Conservation (phyloP, 1,139 yeast species). For the Pneumocystis sp. region DNA sequence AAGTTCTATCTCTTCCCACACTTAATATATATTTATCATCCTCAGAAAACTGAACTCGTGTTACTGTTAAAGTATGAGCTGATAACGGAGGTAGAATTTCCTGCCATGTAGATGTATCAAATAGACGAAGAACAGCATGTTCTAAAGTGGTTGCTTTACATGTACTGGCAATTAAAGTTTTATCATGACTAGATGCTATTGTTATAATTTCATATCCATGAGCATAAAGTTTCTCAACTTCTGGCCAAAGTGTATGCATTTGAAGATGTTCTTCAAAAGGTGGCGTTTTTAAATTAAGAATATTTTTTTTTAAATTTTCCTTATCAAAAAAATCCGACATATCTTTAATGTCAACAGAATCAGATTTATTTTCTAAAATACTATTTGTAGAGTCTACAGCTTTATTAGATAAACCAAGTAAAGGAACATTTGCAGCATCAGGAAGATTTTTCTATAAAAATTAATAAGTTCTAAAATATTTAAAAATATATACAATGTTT, state of each 20-base stretch:
- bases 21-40: conserved; percentile 54
- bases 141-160: conserved; percentile 72
- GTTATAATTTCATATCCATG: conserved; percentile 92
- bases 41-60: conserved; percentile 63
- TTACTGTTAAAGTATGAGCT: conserved; percentile 72
- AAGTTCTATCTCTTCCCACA: conserved; percentile 82
- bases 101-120: conserved; percentile 49
- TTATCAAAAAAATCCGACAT: conserved; percentile 27
- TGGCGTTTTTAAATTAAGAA: conserved; percentile 33
- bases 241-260: conserved; percentile 88
- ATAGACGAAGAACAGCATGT: conserved; percentile 76
- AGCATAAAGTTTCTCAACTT: conserved; percentile 82
- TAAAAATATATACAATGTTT: conserved; percentile 11
- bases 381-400: conserved; percentile 44
- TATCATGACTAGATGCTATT: conserved; percentile 54
- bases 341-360: conserved; percentile 21
- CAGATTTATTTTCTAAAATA: conserved; percentile 24
- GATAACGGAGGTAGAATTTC: conserved; percentile 34
- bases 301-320: conserved; percentile 17
- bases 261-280: conserved; percentile 85
- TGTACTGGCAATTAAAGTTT: conserved; percentile 66
- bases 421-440: conserved; percentile 83
- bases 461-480: conserved; percentile 5
- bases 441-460: conserved; percentile 32
- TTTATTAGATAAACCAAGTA: conserved; percentile 84